Evolutionary conservation across 2,329 filamentous ascomycete species (phyloP), one percentile per base, ranked within the genome.

Genomic region (Trichoderma sp.): DNA sequence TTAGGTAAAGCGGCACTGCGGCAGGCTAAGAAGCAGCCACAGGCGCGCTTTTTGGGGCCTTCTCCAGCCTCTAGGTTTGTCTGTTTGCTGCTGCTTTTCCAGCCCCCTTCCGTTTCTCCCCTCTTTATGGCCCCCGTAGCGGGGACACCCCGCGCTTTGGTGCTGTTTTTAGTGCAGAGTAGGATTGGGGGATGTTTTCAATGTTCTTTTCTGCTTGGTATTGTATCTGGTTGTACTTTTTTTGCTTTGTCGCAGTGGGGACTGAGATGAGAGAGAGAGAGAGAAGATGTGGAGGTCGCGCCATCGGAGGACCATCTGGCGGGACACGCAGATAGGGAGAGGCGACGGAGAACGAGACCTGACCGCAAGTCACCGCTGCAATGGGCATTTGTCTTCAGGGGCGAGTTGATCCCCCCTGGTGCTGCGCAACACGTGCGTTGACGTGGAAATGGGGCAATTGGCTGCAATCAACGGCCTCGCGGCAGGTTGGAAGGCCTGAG

Each of bases 111-210:
- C 14, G 32, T 34, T 34, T 34, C 28, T 32, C 54, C 54, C 63
- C 52, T 49, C 54, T 66, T 64, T 51, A 8, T 24, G 52, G n/a
- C 37, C 54, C 63, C 51, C 54, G 37, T 43, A 37, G 46, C 63
- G 58, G 37, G 54, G 52, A 51, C 63, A 66, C 63, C 63, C 63
- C 63, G 63, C 63, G 63, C 63, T 66, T 58, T 66, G 52, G 52
- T 39, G 52, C 37, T 65, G 52, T 30, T 32, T 37, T 34, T 63
- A 63, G 59, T 30, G 56, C n/a, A 59, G 10, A 34, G 43, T 59
- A 30, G 58, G 24, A 59, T 59, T 59, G 56, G 46, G 46, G 46
- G 46, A 49, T 49, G 21, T 49, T 21, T 34, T 14, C 11, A 13
- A 34, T 34, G 32, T 34, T 49, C 21, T 49, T 49, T 24, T 21